A percentile compares a stretch with the other conserved stretches of the same genome.
Conservation (phyloP, 108 stramenopile species). For the Schizochytrium sp. region DNA sequence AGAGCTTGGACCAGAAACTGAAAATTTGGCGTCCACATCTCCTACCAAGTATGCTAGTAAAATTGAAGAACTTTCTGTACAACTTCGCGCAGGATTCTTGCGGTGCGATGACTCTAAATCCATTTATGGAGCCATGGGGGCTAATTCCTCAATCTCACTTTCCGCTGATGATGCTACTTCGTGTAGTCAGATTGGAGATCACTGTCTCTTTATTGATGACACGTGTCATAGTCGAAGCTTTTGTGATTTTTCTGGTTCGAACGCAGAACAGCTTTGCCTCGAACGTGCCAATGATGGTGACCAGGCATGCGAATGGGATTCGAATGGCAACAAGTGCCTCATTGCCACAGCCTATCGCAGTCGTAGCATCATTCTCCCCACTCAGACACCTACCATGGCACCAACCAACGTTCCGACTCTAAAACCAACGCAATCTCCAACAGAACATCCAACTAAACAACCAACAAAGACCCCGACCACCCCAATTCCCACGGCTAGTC, state of each 20-base stretch:
- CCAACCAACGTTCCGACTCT: background rate
- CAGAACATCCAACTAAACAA: background rate
- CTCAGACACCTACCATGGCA: background rate
- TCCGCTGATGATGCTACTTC: no score
- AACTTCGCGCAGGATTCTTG: background rate
- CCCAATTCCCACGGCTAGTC: background rate
- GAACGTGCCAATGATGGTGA: background rate
- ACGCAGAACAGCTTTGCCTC: background rate
- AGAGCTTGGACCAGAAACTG: background rate
- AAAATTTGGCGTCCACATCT: background rate
- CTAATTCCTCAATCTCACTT: no score
- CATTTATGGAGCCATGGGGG: no score
- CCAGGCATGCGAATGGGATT: background rate
- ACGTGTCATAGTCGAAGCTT: slow-evolving; percentile 5
- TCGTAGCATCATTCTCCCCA: background rate
- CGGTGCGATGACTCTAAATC: background rate
- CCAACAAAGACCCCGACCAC: background rate
- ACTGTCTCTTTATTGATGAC: slow-evolving; percentile 34
- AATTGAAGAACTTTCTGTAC: background rate
- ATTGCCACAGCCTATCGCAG: background rate
- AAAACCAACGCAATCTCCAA: background rate
- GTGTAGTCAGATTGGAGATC: background rate
- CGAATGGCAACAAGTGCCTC: background rate
- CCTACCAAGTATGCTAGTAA: slow-evolving; percentile 6
- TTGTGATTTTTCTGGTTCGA: slow-evolving; percentile 21